A percentile compares a stretch with the other conserved stretches of the same genome.
Conservation (phyloP, 192 early-diverging fungal genomes). For the Mortierella alpina region DNA sequence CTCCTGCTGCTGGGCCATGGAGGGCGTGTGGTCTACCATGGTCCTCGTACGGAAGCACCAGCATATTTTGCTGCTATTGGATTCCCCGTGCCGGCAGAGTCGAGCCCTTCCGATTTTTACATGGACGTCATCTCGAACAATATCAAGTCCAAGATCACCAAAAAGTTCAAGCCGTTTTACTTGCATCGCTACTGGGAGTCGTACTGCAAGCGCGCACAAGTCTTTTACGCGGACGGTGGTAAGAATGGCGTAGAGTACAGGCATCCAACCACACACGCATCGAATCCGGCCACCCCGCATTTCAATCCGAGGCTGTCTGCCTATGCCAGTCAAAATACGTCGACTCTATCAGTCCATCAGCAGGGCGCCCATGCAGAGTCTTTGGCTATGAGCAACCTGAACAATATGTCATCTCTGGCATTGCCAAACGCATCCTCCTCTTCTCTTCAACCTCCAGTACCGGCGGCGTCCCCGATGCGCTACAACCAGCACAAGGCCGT, state of each 20-base stretch:
- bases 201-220: slow-evolving; percentile 45
- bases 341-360: slow-evolving; percentile 30
- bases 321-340: slow-evolving; percentile 24
- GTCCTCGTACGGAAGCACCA: slow-evolving; percentile 60
- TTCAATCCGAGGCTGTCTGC: slow-evolving; percentile 14
- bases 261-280: slow-evolving; percentile 51
- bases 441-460: slow-evolving; percentile 29
- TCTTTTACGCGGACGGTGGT: slow-evolving; percentile 19
- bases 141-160: slow-evolving; percentile 51
- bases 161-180: slow-evolving; percentile 53
- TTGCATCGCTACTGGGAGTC: slow-evolving; percentile 63
- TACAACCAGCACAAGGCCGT: slow-evolving; percentile 25
- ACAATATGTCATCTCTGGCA: neutral
- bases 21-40: slow-evolving; percentile 71
- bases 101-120: slow-evolving; percentile 68
- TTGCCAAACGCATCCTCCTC: neutral
- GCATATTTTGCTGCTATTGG: slow-evolving; percentile 67
- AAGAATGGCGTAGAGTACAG: slow-evolving; percentile 13
- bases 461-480: slow-evolving; percentile 2
- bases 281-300: slow-evolving; percentile 17
- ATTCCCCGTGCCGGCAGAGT: slow-evolving; percentile 46
- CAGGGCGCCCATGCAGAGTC: slow-evolving; percentile 15
- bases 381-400: slow-evolving; percentile 28
- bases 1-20: slow-evolving; percentile 78
- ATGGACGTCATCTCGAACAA: slow-evolving; percentile 75